Evolutionary conservation across 75 land plant genomes (phyloP).

Genomic region (Picea sitchensis): DNA sequence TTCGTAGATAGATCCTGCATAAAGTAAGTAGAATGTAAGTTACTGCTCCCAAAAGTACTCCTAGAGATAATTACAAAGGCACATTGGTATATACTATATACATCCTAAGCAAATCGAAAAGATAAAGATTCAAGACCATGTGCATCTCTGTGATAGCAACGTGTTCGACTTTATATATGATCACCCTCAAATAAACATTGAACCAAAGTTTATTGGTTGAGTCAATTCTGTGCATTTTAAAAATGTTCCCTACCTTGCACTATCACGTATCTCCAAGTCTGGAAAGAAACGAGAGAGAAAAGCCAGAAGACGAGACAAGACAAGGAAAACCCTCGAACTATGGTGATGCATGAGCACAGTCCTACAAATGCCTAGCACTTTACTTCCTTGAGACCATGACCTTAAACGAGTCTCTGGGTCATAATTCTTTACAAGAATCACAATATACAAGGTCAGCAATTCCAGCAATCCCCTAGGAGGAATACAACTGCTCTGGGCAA

Average conservation of each 20-base stretch:
- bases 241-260: slow-evolving; percentile 62
- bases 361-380: slow-evolving; percentile 76
- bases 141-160: neutral
- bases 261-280: slow-evolving; percentile 92
- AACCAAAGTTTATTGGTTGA: neutral
- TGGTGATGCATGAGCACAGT: slow-evolving; percentile 77
- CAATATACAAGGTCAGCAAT: slow-evolving; percentile 37
- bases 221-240: neutral
- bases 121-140: neutral
- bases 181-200: neutral
- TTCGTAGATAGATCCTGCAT: slow-evolving; percentile 80
- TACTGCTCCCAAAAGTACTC: neutral
- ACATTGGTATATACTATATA: too few species aligned
- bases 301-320: slow-evolving; percentile 62
- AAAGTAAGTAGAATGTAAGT: neutral
- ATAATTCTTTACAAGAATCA: slow-evolving; percentile 52
- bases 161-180: neutral
- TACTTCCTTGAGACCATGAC: slow-evolving; percentile 86
- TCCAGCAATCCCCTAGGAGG: slow-evolving; percentile 63
- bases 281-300: slow-evolving; percentile 74
- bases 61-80: neutral
- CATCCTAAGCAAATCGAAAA: neutral
- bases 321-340: slow-evolving; percentile 70
- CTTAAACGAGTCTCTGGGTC: slow-evolving; percentile 50
- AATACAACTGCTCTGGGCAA: slow-evolving; percentile 58